phyloP scores from a whole-genome alignment of 2,329 filamentous ascomycete genomes.

The Arthrinium phaeospermum region DNA sequence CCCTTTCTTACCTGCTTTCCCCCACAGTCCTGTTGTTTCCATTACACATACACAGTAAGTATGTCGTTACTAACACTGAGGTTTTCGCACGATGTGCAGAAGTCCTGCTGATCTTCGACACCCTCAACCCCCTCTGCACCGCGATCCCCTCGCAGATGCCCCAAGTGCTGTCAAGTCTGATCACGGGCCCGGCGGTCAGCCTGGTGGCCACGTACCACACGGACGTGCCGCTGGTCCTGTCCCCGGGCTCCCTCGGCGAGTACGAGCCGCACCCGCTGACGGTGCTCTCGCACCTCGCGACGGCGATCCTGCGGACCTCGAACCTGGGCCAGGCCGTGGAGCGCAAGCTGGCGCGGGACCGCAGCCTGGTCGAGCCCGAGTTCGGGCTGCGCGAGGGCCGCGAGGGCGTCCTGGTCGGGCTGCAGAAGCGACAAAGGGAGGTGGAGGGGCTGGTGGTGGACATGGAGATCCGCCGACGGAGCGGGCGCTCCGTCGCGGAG shows the following conservation, averaged over 20 bases:
- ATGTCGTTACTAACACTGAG: neutral
- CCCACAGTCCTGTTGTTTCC: no score
- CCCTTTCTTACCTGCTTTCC: no score
- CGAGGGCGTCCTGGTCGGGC: constrained; percentile 78
- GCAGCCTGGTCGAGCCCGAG: constrained; percentile 74
- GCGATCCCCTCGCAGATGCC: constrained; percentile 62
- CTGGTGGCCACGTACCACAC: constrained; percentile 82
- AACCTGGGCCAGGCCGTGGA: constrained; percentile 77
- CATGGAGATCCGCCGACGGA: constrained; percentile 86
- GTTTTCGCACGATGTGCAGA: constrained; percentile 49
- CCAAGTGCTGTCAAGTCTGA: constrained; percentile 71
- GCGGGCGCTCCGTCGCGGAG: constrained; percentile 78
- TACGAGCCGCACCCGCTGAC: constrained; percentile 74
- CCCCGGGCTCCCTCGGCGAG: constrained; percentile 47
- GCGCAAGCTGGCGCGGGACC: constrained; percentile 75
- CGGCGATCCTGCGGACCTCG: constrained; percentile 77
- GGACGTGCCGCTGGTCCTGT: constrained; percentile 69
- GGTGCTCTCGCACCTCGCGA: constrained; percentile 84
- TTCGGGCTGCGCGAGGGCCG: constrained; percentile 80
- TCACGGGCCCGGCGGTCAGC: constrained; percentile 70
- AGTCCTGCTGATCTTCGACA: constrained; percentile 79
- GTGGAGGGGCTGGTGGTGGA: constrained; percentile 70
- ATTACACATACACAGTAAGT: neutral
- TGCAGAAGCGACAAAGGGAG: constrained; percentile 42
- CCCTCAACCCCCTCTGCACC: constrained; percentile 70